Conservation (phyloP, 2,329 filamentous ascomycete genomes). For the Zymoseptoria tritici region DNA sequence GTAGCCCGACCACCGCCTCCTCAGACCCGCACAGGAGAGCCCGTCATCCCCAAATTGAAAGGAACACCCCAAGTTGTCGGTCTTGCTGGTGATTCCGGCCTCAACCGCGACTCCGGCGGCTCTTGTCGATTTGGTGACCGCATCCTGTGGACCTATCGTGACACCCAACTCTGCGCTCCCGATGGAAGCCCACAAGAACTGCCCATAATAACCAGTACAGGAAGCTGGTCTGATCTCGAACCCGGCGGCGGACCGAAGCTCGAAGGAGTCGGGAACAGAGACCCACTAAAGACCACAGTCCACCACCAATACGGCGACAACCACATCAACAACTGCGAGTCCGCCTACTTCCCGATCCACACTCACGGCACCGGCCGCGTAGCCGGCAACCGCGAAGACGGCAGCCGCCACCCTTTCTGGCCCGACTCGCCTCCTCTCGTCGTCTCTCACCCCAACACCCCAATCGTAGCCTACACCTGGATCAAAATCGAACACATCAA, state of each 20-base stretch:
- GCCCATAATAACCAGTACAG: constrained; percentile 15
- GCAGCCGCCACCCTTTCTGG: constrained; percentile 11
- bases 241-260: constrained; percentile 9
- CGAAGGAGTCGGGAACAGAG: constrained; percentile 1
- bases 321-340: constrained; percentile 2
- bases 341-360: constrained; percentile 11
- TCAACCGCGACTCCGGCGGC: constrained; percentile 13
- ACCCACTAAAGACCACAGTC: constrained; percentile 5
- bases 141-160: constrained; percentile 14
- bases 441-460: constrained; percentile 10
- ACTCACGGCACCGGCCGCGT: background rate
- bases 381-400: constrained; percentile 9
- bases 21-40: background rate
- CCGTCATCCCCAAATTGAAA: constrained; percentile 9
- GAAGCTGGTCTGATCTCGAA: constrained; percentile 12
- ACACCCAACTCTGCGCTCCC: constrained; percentile 10
- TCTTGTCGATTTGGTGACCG: constrained; percentile 13
- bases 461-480: constrained; percentile 15
- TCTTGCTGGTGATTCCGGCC: constrained; percentile 9
- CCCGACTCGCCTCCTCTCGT: constrained; percentile 8
- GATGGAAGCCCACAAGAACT: constrained; percentile 11
- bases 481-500: constrained; percentile 10
- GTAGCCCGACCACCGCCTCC: background rate
- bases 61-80: constrained; percentile 10
- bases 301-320: constrained; percentile 11